Evolutionary conservation across 129 eudicot genomes (phyloP).

Genomic region (Flaveria robusta): DNA sequence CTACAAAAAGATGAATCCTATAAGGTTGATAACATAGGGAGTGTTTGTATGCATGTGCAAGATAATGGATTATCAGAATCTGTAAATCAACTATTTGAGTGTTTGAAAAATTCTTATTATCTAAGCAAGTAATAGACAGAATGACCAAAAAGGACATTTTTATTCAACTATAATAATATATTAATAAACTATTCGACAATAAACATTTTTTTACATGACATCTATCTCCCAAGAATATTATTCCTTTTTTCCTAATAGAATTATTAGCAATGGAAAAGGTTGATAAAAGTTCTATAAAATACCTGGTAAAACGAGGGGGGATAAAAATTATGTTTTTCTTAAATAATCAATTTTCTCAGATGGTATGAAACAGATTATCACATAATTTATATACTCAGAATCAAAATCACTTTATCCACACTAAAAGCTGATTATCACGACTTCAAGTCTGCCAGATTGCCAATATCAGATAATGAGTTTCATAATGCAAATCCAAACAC

Average conservation of each 20-base stretch:
- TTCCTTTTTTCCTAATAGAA: too few species aligned
- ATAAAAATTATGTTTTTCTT: background rate
- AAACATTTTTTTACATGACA: background rate
- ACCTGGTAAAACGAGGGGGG: background rate
- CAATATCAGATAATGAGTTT: background rate
- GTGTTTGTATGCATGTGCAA: slow-evolving; percentile 7
- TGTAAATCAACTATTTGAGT: slow-evolving; percentile 19
- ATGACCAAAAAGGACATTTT: slow-evolving; percentile 17
- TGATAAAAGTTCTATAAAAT: background rate
- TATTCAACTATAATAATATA: background rate
- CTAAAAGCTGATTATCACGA: background rate
- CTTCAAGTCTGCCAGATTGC: background rate
- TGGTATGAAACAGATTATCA: background rate
- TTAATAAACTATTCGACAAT: background rate
- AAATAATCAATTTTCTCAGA: background rate
- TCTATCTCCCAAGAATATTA: background rate
- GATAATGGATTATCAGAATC: slow-evolving; percentile 3
- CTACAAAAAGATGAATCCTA: slow-evolving; percentile 40
- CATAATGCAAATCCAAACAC: slow-evolving; percentile 1
- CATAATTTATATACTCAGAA: background rate
- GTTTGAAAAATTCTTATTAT: background rate
- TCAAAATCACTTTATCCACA: background rate
- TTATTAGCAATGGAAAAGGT: background rate
- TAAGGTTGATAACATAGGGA: slow-evolving; percentile 18
- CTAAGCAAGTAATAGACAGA: background rate